Conservation (phyloP, 768 basidiomycete genomes). For the Agrocybe chaxingu region DNA sequence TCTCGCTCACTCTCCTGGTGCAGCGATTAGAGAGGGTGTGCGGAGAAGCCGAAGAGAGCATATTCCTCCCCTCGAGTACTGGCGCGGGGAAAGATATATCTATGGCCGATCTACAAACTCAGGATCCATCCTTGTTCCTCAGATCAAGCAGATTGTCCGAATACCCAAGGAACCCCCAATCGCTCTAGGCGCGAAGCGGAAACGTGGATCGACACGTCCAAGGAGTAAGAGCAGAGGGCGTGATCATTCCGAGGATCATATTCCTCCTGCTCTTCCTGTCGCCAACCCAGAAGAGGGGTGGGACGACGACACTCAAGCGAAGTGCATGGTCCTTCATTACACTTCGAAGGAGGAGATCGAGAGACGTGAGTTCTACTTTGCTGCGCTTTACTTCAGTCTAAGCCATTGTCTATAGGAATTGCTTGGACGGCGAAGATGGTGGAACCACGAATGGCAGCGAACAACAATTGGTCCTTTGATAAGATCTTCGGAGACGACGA, state of each 20-base stretch:
- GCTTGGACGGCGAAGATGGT: constrained; percentile 75
- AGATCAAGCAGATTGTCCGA: constrained; percentile 66
- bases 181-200: constrained; percentile 32
- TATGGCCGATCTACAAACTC: constrained; percentile 54
- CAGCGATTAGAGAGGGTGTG: constrained; percentile 48
- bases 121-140: constrained; percentile 52
- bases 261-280: constrained; percentile 20
- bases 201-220: constrained; percentile 34
- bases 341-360: constrained; percentile 55
- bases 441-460: constrained; percentile 53
- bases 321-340: constrained; percentile 69
- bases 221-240: constrained; percentile 60
- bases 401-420: constrained; percentile 49
- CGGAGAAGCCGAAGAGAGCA: constrained; percentile 71
- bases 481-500: constrained; percentile 90
- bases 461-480: constrained; percentile 78
- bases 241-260: constrained; percentile 26
- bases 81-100: constrained; percentile 89
- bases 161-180: constrained; percentile 40
- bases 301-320: constrained; percentile 74
- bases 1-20: not conserved
- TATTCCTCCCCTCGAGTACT: constrained; percentile 79
- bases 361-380: constrained; percentile 56
- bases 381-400: not conserved
- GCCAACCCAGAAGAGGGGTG: constrained; percentile 71